Evolutionary conservation across 192 early-diverging fungal genomes (phyloP).

Genomic region (Coemansia sp.): DNA sequence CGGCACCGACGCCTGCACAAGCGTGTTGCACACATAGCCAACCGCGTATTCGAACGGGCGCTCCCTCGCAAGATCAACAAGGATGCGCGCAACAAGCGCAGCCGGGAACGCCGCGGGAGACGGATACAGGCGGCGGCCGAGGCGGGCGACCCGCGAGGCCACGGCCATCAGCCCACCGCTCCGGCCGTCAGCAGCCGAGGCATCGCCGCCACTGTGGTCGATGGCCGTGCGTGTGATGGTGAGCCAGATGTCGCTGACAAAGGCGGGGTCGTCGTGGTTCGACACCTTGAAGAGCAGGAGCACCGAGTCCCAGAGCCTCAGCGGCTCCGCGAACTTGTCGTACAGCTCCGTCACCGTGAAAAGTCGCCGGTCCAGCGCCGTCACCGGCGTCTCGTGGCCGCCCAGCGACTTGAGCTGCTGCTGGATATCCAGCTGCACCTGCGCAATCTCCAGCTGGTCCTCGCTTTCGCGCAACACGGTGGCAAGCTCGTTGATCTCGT

Average conservation of each 20-base stretch:
- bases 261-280: conserved; percentile 51
- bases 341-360: conserved; percentile 54
- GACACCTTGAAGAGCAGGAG: conserved; percentile 61
- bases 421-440: conserved; percentile 59
- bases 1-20: conserved; percentile 18
- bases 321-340: conserved; percentile 56
- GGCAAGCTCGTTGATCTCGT: conserved; percentile 48
- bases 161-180: conserved; percentile 38
- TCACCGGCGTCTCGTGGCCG: conserved; percentile 13
- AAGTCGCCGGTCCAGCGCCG: conserved; percentile 24
- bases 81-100: conserved; percentile 14
- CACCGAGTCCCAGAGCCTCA: conserved; percentile 54
- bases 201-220: background rate
- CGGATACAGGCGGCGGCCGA: conserved; percentile 43
- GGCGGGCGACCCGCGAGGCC: conserved; percentile 15
- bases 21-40: conserved; percentile 14
- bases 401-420: conserved; percentile 19
- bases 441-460: conserved; percentile 61
- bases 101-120: conserved; percentile 49
- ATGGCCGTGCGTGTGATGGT: conserved; percentile 31
- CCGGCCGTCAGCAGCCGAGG: conserved; percentile 4
- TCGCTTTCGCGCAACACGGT: conserved; percentile 56
- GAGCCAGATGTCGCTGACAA: conserved; percentile 42
- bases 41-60: background rate
- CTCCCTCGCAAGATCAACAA: conserved; percentile 24